Base-by-base conservation (phyloP, 345 rosid genomes). In the Boechera divaricarpa region DNA sequence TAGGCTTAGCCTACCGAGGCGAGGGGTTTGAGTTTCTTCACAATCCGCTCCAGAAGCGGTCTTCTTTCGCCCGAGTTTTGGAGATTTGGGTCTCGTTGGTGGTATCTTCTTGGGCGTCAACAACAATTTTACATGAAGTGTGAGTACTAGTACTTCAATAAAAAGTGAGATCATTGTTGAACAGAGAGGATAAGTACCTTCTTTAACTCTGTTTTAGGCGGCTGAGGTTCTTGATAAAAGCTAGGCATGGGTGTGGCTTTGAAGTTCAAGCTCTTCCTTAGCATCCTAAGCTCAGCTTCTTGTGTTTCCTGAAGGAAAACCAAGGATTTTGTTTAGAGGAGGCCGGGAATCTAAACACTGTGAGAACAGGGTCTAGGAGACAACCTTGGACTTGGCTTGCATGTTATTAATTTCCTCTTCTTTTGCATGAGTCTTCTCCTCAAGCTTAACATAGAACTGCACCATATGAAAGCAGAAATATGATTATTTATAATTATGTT, bases 161-260 rank as follows among this genome's bases (percentile, higher is more conserved):
- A 12, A 69, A 42, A 44, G 45, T 35, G 57, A 69, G 58, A 31
- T 11, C 44, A n/a, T 39, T 63, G 26, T 16, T 44, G 82, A 36
- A 63, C 58, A 77, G 52, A 53, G 44, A 38, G 73, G 26, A 67
- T 24, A 59, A 56, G 72, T 81, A 86, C 99, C 97, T 96, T 96
- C 83, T 93, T 93, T 69, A 96, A 82, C 86, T 93, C 97, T 41
- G 79, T 68, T 85, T 89, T 93, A 39, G 93, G 86, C 24, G 98
- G 95, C 55, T 88, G 73, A 81, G 99, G 99, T 79, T 91, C 99
- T 84, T 89, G 98, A 79, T 96, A 96, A 88, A 96, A 96, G 80
- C 80, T 89, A 12, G 99, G 98, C 98, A 96, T 90, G 7, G 99
- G 99, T 44, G 97, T 93, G 60, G 99, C 99, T 82, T 91, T 96